phyloP scores from a whole-genome alignment of 805 yeast species.

The Saccharomycopsis babjevae region DNA sequence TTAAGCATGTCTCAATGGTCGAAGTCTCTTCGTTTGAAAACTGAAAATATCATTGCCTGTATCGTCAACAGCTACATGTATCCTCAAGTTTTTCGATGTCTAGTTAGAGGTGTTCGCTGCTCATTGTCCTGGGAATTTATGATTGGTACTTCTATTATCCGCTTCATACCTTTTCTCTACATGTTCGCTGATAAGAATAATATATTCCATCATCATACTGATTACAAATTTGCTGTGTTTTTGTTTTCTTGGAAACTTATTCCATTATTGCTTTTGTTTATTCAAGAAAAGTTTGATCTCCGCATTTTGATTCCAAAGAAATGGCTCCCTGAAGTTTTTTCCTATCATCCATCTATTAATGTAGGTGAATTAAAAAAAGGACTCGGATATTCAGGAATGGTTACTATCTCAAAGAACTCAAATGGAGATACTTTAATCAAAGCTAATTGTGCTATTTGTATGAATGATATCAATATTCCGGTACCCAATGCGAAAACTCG shows the following conservation, averaged over 20 bases:
- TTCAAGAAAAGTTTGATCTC: slow-evolving; percentile 66
- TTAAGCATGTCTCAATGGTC: slow-evolving; percentile 59
- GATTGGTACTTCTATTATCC: slow-evolving; percentile 51
- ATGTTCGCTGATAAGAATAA: slow-evolving; percentile 39
- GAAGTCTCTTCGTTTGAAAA: slow-evolving; percentile 36
- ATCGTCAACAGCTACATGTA: slow-evolving; percentile 68
- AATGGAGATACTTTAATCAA: slow-evolving; percentile 32
- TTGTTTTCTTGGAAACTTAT: slow-evolving; percentile 45
- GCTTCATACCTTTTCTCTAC: slow-evolving; percentile 59
- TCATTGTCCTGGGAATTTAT: slow-evolving; percentile 69
- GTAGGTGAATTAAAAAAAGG: slow-evolving; percentile 54
- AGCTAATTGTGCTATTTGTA: slow-evolving; percentile 83
- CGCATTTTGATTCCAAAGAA: slow-evolving; percentile 73
- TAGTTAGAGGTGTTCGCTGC: slow-evolving; percentile 54
- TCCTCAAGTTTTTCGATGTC: slow-evolving; percentile 79
- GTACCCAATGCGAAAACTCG: slow-evolving; percentile 21
- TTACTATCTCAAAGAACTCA: slow-evolving; percentile 14
- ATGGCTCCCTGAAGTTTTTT: slow-evolving; percentile 70
- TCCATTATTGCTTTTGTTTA: slow-evolving; percentile 47
- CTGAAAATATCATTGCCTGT: slow-evolving; percentile 47
- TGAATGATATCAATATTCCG: slow-evolving; percentile 64
- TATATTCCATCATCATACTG: slow-evolving; percentile 62
- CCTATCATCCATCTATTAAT: slow-evolving; percentile 64
- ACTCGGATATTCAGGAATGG: slow-evolving; percentile 31
- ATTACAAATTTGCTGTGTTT: slow-evolving; percentile 37